Evolutionary conservation across 2,329 filamentous ascomycete species (phyloP).

Genomic region (Pochonia chlamydosporia): DNA sequence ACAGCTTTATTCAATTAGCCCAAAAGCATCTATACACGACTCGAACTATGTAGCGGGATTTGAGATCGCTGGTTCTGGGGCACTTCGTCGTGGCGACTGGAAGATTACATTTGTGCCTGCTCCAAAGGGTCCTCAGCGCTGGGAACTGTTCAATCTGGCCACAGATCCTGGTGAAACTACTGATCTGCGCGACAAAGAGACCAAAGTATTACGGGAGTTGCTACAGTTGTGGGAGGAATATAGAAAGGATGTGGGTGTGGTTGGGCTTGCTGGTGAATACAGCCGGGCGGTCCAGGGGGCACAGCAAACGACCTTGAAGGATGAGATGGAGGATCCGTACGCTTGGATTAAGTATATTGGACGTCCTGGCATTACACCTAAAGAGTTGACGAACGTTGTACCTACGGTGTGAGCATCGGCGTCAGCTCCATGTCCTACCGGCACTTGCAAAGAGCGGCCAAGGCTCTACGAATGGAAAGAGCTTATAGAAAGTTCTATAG

Average conservation of each 20-base stretch:
- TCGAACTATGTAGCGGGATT: constrained; percentile 21
- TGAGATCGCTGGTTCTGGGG: constrained; percentile 27
- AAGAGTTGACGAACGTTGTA: not conserved
- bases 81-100: constrained; percentile 28
- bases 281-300: not conserved
- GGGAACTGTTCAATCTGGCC: constrained; percentile 27
- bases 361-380: not conserved
- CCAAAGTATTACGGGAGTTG: constrained; percentile 20
- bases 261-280: constrained; percentile 7
- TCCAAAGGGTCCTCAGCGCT: constrained; percentile 20
- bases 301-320: not conserved
- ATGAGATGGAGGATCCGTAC: constrained; percentile 11
- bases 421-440: no score
- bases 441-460: no score
- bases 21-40: constrained; percentile 34
- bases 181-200: constrained; percentile 19
- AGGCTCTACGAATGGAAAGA: no score
- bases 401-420: not conserved
- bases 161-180: constrained; percentile 26
- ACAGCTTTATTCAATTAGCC: not conserved
- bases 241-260: constrained; percentile 13
- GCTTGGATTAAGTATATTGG: constrained; percentile 12
- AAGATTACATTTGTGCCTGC: constrained; percentile 24
- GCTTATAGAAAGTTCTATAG: no score
- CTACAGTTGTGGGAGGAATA: constrained; percentile 28